Evolutionary conservation across 176 grass and related monocot species (phyloP).

Genomic region (Lolium multiflorum): DNA sequence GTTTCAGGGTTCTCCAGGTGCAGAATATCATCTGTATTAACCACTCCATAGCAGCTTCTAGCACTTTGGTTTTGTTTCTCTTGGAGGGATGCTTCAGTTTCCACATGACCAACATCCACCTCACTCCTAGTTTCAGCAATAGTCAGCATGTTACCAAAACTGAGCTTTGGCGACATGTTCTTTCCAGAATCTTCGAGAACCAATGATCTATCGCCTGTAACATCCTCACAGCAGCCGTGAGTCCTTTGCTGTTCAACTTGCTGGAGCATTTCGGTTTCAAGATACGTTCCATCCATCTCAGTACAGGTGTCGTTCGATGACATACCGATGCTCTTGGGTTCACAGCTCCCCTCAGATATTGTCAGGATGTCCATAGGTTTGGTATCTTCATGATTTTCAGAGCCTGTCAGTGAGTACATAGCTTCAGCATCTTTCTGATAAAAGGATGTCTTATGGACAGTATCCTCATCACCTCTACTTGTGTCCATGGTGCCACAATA

Average conservation of each 20-base stretch:
- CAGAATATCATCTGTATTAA: constrained; percentile 33
- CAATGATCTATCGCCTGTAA: not conserved
- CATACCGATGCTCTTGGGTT: constrained; percentile 21
- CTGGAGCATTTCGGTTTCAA: constrained; percentile 35
- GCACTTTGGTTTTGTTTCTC: constrained; percentile 21
- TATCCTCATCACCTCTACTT: constrained; percentile 10
- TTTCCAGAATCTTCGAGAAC: constrained; percentile 7
- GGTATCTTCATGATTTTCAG: constrained; percentile 30
- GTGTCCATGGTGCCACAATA: constrained; percentile 4
- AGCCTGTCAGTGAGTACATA: constrained; percentile 17
- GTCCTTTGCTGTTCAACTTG: constrained; percentile 34
- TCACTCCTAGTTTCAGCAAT: constrained; percentile 25
- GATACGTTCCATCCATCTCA: constrained; percentile 33
- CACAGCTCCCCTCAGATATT: constrained; percentile 35
- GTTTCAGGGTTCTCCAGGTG: constrained; percentile 26
- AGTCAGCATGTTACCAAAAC: constrained; percentile 8
- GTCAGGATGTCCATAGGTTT: constrained; percentile 18
- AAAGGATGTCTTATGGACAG: constrained; percentile 13
- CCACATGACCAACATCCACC: constrained; percentile 30
- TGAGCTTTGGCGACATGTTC: not conserved
- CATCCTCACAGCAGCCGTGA: constrained; percentile 28
- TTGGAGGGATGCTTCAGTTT: constrained; percentile 27
- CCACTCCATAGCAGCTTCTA: constrained; percentile 2
- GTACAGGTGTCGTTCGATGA: constrained; percentile 35
- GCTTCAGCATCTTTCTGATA: constrained; percentile 8